Base-by-base conservation (phyloP, 768 basidiomycete species). In the Tulasnella sp. region DNA sequence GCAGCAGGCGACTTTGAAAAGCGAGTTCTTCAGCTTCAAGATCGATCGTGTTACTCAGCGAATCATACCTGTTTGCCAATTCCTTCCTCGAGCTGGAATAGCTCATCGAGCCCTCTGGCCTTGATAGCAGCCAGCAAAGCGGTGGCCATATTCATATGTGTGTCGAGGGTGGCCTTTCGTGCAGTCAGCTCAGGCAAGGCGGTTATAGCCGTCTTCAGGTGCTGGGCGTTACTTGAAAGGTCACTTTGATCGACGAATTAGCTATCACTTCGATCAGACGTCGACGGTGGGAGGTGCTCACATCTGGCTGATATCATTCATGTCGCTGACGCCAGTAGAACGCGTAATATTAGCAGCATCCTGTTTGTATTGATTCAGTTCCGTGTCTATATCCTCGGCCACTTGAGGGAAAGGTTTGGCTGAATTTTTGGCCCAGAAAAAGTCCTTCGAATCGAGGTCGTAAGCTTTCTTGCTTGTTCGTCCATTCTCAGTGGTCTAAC, bases 81-180 rank as follows among this genome's bases (percentile, higher is more conserved):
- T 5, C 91, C 89, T 83, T 99, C 97, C 85, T 99, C 97, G 37
- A 91, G 90, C 81, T 96, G 96, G 85, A 97, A 99, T n/a, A 99
- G 86, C 80, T 97, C 97, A 82, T 99, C 97, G 39, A 99, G 86
- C 3, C 93, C 94, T 42, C 97, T 89, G 77, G 90, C 91, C 85
- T 98, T 98, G 85, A 99, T 97, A 45, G 97, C 91, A 82, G 97
- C 95, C 37, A 99, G 85, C 12, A 99, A 84, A 22, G 96, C 92
- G 15, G 96, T 97, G 45, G 97, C 97, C 75, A 99, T 97, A 83
- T 99, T 98, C 96, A 99, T 99, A 82, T 99, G 97, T 3, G 96
- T 95, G 82, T 99, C 97, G 34, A 99, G 88, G 0, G 93, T 96
- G 39, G 95, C 93, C 81, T 99, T 99, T 54, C 97, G 89, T 3